phyloP scores from a whole-genome alignment of 768 basidiomycete species.

The Tephrocybe sp. region DNA sequence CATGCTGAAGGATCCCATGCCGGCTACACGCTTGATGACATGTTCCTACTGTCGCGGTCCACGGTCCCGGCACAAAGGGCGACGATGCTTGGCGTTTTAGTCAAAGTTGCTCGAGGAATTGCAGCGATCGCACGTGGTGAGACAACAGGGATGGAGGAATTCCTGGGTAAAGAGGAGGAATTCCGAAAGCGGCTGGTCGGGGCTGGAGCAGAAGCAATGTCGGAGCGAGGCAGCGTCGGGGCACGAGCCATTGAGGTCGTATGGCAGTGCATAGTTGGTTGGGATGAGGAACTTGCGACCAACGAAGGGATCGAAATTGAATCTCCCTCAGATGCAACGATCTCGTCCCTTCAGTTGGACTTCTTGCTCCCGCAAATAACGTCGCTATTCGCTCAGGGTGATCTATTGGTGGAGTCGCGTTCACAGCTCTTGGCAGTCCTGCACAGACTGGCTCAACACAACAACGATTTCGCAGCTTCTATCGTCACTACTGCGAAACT shows the following conservation, averaged over 20 bases:
- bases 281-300: conserved; percentile 42
- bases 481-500: conserved; percentile 56
- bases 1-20: conserved; percentile 79
- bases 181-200: conserved; percentile 65
- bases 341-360: conserved; percentile 35
- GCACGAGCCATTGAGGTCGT: conserved; percentile 67
- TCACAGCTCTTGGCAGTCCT: conserved; percentile 59
- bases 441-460: conserved; percentile 61
- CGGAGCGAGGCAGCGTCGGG: conserved; percentile 66
- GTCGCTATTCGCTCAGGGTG: conserved; percentile 36
- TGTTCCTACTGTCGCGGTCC: conserved; percentile 77
- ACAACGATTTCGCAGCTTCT: conserved; percentile 46
- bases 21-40: conserved; percentile 87
- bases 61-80: conserved; percentile 83
- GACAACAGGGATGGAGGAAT: conserved; percentile 33
- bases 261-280: conserved; percentile 74
- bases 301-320: conserved; percentile 52
- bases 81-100: conserved; percentile 75
- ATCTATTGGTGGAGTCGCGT: conserved; percentile 48
- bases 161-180: conserved; percentile 40
- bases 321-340: conserved; percentile 23
- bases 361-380: conserved; percentile 52
- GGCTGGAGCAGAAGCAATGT: conserved; percentile 64
- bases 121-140: conserved; percentile 32
- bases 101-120: conserved; percentile 48